A percentile compares a stretch with the other conserved stretches of the same genome.
These are phyloP conservation scores for Xylogone sp. DNA, from an alignment of 2,329 filamentous ascomycete genomes.

Conservation along the genomic window DNA sequence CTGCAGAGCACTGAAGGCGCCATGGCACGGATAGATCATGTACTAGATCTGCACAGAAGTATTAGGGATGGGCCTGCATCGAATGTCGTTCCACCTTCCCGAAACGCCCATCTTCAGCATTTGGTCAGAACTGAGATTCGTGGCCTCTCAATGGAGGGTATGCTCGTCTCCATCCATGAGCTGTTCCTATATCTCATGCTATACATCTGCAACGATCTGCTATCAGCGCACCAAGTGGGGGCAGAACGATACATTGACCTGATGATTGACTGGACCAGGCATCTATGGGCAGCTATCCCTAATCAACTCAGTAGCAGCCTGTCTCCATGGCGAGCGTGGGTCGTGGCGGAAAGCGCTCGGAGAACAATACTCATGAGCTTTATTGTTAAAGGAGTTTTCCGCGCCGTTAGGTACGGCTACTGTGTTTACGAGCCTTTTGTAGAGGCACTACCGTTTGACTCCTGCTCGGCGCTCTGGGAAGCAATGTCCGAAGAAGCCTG, in stretches of 20 bases:
- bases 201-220: background rate
- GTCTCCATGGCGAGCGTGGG: background rate
- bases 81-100: background rate
- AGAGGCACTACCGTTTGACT: background rate
- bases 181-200: background rate
- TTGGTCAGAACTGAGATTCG: background rate
- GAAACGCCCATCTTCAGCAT: background rate
- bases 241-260: background rate
- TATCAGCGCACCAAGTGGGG: background rate
- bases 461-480: background rate
- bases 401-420: background rate
- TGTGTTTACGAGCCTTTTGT: background rate
- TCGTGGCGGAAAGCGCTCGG: background rate
- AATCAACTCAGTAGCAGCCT: background rate
- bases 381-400: background rate
- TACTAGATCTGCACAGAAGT: background rate
- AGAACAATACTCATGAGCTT: background rate
- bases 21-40: background rate
- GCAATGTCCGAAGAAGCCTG: background rate
- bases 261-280: background rate
- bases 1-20: background rate
- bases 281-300: background rate
- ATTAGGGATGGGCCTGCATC: background rate
- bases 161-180: background rate
- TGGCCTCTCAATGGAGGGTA: background rate